Conservation (phyloP, 208 protist species). For the Jaenimonas drosophilae region DNA sequence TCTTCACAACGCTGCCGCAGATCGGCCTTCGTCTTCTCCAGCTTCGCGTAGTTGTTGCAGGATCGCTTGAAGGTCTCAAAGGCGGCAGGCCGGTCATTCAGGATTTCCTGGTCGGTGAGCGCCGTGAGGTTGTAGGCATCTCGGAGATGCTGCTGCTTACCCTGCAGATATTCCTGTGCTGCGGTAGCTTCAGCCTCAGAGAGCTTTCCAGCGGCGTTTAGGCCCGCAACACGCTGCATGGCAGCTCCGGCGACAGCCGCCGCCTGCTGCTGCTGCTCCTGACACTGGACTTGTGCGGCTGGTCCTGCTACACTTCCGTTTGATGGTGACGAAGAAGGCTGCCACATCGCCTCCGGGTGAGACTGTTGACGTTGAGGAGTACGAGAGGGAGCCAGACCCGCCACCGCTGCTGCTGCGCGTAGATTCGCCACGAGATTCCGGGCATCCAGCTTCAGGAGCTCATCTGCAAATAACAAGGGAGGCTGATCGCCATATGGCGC, state of each 20-base stretch:
- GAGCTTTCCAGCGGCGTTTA: conserved; percentile 19
- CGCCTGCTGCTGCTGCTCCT: conserved; percentile 1
- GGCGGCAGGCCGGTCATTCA: conserved; percentile 66
- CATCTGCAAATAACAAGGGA: too few species aligned
- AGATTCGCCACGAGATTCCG: too few species aligned
- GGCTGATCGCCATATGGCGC: background rate
- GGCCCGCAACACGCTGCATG: conserved; percentile 11
- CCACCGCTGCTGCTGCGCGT: too few species aligned
- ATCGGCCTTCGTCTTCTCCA: conserved; percentile 63
- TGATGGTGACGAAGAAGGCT: too few species aligned
- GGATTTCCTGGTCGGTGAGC: conserved; percentile 56
- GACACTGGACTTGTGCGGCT: background rate
- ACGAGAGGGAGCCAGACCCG: too few species aligned
- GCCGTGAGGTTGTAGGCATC: conserved; percentile 37
- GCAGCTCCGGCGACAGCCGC: background rate
- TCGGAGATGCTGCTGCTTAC: conserved; percentile 26
- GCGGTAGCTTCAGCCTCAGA: conserved; percentile 26
- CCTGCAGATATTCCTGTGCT: conserved; percentile 34
- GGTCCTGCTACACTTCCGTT: too few species aligned
- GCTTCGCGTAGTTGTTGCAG: conserved; percentile 60
- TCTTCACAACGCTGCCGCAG: conserved; percentile 52
- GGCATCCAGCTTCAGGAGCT: too few species aligned
- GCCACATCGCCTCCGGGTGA: too few species aligned
- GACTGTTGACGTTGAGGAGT: too few species aligned
- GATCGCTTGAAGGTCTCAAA: conserved; percentile 83